Evolutionary conservation across 352 stramenopile genomes (phyloP).

Genomic region (Pythium volutum): DNA sequence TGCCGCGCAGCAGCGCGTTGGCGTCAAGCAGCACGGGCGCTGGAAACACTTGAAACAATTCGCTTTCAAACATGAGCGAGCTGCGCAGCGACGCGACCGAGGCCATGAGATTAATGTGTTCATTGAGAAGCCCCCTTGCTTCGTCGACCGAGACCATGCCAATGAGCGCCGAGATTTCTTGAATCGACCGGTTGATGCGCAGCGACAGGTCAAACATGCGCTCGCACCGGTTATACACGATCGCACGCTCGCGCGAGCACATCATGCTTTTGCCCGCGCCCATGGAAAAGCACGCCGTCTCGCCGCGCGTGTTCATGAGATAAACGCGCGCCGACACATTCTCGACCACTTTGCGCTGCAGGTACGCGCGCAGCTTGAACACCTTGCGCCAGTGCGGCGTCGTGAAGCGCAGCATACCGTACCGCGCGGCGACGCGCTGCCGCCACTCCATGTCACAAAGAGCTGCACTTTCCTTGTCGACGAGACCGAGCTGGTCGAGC

Average conservation of each 20-base stretch:
- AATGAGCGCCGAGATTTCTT: constrained; percentile 83
- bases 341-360: constrained; percentile 57
- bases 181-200: constrained; percentile 85
- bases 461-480: constrained; percentile 37
- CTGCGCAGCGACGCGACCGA: constrained; percentile 69
- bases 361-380: constrained; percentile 61
- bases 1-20: constrained; percentile 69
- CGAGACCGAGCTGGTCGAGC: constrained; percentile 42
- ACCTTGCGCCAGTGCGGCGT: constrained; percentile 58
- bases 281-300: constrained; percentile 67
- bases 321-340: constrained; percentile 69
- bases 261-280: constrained; percentile 55
- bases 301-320: constrained; percentile 76
- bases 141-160: constrained; percentile 81
- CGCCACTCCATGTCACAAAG: constrained; percentile 67
- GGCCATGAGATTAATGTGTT: constrained; percentile 83
- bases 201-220: constrained; percentile 86
- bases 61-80: constrained; percentile 84
- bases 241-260: constrained; percentile 70
- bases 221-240: constrained; percentile 83
- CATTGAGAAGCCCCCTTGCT: constrained; percentile 67
- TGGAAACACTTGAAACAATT: constrained; percentile 82
- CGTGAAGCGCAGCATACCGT: constrained; percentile 48
- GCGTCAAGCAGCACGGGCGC: constrained; percentile 75
- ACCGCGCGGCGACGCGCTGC: constrained; percentile 45